These are phyloP conservation scores for Pisolithus tinctorius DNA, from an alignment of 768 basidiomycete species.

Conservation along the genomic window DNA sequence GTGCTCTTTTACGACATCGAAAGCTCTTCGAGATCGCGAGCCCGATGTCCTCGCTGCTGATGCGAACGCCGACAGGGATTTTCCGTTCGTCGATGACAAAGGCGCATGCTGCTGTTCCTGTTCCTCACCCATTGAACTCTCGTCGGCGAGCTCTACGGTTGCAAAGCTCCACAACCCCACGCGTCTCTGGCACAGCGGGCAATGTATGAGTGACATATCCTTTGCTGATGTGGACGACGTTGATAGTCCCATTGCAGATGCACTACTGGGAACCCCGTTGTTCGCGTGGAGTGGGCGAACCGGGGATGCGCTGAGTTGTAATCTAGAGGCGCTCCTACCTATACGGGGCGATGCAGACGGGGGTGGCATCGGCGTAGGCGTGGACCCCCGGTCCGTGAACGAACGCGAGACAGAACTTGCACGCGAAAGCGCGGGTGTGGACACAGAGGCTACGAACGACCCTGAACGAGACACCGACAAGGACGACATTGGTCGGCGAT, in stretches of 20 bases:
- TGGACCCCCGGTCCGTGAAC: slow-evolving; percentile 12
- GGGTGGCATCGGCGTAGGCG: slow-evolving; percentile 13
- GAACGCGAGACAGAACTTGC: slow-evolving; percentile 25
- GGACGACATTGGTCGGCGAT: slow-evolving; percentile 10
- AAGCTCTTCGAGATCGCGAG: slow-evolving; percentile 35
- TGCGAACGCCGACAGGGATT: slow-evolving; percentile 11
- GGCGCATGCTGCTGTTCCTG: too few relatives aligned
- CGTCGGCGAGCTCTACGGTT: slow-evolving; percentile 8
- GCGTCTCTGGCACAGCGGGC: slow-evolving; percentile 68
- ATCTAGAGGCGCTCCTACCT: slow-evolving; percentile 11
- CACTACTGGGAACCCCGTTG: slow-evolving; percentile 1
- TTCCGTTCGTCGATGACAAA: slow-evolving; percentile 2
- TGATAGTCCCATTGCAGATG: background rate
- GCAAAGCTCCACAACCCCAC: slow-evolving; percentile 74
- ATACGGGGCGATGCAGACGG: slow-evolving; percentile 12
- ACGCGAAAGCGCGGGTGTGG: slow-evolving; percentile 27
- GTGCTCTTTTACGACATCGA: slow-evolving; percentile 77
- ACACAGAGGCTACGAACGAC: slow-evolving; percentile 23
- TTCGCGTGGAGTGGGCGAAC: slow-evolving; percentile 7
- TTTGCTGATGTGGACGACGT: slow-evolving; percentile 18
- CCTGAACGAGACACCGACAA: slow-evolving; percentile 18
- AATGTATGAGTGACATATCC: slow-evolving; percentile 54
- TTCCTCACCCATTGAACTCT: too few relatives aligned
- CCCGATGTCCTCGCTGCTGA: slow-evolving; percentile 2
- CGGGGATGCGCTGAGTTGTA: slow-evolving; percentile 8